Evolutionary conservation across 179 eudicot species (phyloP).

Genomic region (Corrigiola litoralis): DNA sequence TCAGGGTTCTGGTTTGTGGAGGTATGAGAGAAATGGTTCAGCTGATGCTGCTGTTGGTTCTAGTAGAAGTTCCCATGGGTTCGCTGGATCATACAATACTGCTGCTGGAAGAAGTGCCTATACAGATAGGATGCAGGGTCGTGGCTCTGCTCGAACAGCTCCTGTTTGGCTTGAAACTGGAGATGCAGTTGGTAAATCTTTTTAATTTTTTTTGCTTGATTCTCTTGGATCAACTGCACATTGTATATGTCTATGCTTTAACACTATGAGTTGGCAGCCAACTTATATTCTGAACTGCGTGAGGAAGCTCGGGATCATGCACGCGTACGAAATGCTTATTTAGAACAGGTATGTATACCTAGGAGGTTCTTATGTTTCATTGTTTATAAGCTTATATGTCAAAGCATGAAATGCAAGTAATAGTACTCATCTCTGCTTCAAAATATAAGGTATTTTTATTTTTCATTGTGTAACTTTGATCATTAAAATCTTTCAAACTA

Average conservation of each 20-base stretch:
- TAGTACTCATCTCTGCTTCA: too few species aligned
- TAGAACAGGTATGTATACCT: conserved; percentile 71
- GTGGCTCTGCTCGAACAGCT: conserved; percentile 57
- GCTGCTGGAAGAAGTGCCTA: conserved; percentile 52
- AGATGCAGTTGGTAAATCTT: conserved; percentile 84
- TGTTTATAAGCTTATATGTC: conserved; percentile 6
- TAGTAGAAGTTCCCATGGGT: conserved; percentile 62
- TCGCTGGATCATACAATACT: conserved; percentile 49
- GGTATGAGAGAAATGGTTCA: conserved; percentile 67
- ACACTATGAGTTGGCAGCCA: conserved; percentile 66
- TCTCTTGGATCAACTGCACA: conserved; percentile 16
- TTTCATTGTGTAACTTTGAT: too few species aligned
- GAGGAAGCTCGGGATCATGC: conserved; percentile 97
- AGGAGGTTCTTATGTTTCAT: neutral
- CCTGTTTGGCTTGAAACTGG: conserved; percentile 98
- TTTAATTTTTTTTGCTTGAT: conserved; percentile 14
- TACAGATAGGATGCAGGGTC: conserved; percentile 56
- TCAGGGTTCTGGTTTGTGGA: conserved; percentile 71
- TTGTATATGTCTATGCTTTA: conserved; percentile 30
- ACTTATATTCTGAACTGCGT: conserved; percentile 81
- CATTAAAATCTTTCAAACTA: too few species aligned
- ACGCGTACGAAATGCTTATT: conserved; percentile 75
- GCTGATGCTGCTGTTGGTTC: conserved; percentile 64
- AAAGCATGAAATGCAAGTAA: too few species aligned
- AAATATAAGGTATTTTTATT: too few species aligned